Evolutionary conservation across 192 early-diverging fungal species (phyloP), one percentile per base, ranked within the genome.

Genomic region (Jimgerdemannia flammicorona): DNA sequence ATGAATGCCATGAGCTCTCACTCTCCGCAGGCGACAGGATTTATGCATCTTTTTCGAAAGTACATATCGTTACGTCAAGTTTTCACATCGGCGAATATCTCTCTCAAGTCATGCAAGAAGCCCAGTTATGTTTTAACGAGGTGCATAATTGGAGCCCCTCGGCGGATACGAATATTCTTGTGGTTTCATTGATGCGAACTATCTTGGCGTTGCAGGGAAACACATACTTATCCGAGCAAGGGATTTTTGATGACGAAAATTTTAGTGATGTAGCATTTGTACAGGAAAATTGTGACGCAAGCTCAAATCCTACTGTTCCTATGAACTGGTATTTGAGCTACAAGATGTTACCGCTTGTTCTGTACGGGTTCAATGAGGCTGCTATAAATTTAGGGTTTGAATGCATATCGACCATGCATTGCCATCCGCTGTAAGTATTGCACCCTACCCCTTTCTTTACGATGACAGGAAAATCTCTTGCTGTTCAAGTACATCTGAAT

Each of bases 231-330:
- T 4, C 64, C 3, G 67, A 73, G 43, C 39, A 54, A 4, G 54
- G 67, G 9, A 70, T 80, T 3, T 80, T 80, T 73, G 72, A 80
- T 43, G 75, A 80, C 39, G 79, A 80, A 77, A 75, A 71, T 20
- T 80, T 80, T 39, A 73, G 77, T 54, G 79, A 80, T 40, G 65
- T 11, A 3, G 75, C 73, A 11, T 80, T 80, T 71, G 49, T 80
- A 7, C 40, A 20, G 18, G 79, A 80, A 40, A 77, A 70, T 17
- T 68, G 59, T 41, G 70, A 74, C 66, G 72, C 73, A 3, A 77
- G 72, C 40, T 43, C 72, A 0, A 80, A 80, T 64, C 64, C 72
- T 3, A 42, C 68, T 68, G 75, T 80, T 0, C 79, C 75, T 0
- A 17, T 80, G 39, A 80, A 74, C 19, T 80, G 79, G 79, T 80